Conservation (phyloP, 495 filamentous ascomycete species). For the Talaromyces nanjingensis region DNA sequence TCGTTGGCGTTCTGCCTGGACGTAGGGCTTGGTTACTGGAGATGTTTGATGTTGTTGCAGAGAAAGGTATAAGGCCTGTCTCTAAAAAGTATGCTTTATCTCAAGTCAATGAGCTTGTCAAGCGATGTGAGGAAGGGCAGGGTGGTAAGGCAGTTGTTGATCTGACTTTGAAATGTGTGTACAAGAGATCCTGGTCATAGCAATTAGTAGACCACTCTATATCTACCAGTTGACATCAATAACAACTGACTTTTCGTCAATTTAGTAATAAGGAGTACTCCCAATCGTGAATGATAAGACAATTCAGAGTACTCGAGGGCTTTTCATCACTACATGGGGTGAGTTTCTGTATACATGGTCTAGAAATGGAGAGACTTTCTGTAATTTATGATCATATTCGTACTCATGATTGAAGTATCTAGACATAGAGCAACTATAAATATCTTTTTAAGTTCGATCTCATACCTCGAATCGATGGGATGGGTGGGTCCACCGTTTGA, state of each 20-base stretch:
- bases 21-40: background rate
- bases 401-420: background rate
- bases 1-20: constrained; percentile 12
- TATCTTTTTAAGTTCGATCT: background rate
- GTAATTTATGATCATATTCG: too few species aligned
- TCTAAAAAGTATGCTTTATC: background rate
- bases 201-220: too few species aligned
- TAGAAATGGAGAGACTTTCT: too few species aligned
- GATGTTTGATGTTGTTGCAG: background rate
- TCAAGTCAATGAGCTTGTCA: background rate
- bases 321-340: too few species aligned
- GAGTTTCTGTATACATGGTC: too few species aligned
- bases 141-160: constrained; percentile 1
- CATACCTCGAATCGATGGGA: background rate
- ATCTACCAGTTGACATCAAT: too few species aligned
- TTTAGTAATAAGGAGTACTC: too few species aligned
- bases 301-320: too few species aligned
- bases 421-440: background rate
- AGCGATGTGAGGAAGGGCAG: background rate
- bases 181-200: too few species aligned
- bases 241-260: too few species aligned
- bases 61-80: background rate
- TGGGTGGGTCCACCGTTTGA: background rate
- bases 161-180: too few species aligned
- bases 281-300: too few species aligned